These are phyloP conservation scores for Micractinium conductrix DNA, from an alignment of 139 green algal species.

Conservation along the genomic window DNA sequence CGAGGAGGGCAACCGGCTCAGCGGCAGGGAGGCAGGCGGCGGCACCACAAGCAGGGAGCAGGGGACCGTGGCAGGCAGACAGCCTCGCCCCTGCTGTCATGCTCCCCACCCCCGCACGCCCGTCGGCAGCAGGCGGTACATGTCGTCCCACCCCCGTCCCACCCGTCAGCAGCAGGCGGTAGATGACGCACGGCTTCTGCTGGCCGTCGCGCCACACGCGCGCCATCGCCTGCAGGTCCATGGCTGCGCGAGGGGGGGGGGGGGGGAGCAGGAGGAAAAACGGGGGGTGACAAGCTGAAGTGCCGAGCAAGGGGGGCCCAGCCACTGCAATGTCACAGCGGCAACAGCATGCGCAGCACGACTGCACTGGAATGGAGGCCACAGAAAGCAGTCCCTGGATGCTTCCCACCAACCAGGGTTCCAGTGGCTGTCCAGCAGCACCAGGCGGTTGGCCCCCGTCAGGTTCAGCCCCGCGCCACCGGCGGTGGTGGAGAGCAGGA, in stretches of 20 bases:
- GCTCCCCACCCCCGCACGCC: no score
- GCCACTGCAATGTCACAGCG: no score
- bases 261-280: neutral
- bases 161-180: slow-evolving; percentile 79
- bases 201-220: slow-evolving; percentile 90
- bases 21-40: no score
- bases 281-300: neutral
- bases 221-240: slow-evolving; percentile 81
- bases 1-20: no score
- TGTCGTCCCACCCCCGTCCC: neutral
- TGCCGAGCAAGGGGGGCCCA: no score
- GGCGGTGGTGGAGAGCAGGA: slow-evolving; percentile 86
- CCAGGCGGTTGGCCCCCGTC: slow-evolving; percentile 78
- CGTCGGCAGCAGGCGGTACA: no score
- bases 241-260: neutral
- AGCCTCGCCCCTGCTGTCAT: no score
- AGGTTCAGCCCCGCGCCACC: slow-evolving; percentile 93
- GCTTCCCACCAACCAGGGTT: no score
- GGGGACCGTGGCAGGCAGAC: no score
- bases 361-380: neutral
- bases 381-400: neutral
- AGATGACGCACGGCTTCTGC: slow-evolving; percentile 74
- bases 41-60: no score
- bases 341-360: no score
- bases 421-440: slow-evolving; percentile 64